Evolutionary conservation across 805 yeast genomes (phyloP).

Genomic region (Saccharomycopsis capsularis): DNA sequence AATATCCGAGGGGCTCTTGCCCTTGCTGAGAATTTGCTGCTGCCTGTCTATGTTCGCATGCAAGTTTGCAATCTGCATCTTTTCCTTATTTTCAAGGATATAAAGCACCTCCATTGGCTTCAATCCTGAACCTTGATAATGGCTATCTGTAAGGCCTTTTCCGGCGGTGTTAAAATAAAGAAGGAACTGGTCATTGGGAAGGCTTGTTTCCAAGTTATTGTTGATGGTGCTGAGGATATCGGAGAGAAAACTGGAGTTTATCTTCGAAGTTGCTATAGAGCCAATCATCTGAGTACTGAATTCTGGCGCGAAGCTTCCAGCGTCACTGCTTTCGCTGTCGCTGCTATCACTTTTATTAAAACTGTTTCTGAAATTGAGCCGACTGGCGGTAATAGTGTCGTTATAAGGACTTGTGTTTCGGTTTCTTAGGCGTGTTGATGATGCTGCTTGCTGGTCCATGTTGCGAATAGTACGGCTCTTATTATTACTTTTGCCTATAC

Average conservation of each 20-base stretch:
- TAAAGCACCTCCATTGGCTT: not conserved
- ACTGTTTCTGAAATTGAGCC: no score
- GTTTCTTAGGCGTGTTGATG: no score
- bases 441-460: no score
- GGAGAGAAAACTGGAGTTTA: not conserved
- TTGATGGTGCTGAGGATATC: not conserved
- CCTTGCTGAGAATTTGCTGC: not conserved
- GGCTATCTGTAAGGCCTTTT: no score
- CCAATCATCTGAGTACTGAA: not conserved
- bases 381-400: no score
- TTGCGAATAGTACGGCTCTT: no score
- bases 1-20: constrained; percentile 4
- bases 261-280: not conserved
- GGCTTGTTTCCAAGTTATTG: constrained; percentile 1
- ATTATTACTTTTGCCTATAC: no score
- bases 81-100: constrained; percentile 6
- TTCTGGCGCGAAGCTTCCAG: not conserved
- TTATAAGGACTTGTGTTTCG: no score
- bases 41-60: constrained; percentile 1
- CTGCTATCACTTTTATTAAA: no score
- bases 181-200: not conserved
- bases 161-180: not conserved
- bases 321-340: not conserved
- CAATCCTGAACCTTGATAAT: not conserved
- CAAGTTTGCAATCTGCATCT: not conserved